These are phyloP conservation scores for Pneumocystis sp. DNA, from an alignment of 1,139 yeast genomes.

Conservation along the genomic window DNA sequence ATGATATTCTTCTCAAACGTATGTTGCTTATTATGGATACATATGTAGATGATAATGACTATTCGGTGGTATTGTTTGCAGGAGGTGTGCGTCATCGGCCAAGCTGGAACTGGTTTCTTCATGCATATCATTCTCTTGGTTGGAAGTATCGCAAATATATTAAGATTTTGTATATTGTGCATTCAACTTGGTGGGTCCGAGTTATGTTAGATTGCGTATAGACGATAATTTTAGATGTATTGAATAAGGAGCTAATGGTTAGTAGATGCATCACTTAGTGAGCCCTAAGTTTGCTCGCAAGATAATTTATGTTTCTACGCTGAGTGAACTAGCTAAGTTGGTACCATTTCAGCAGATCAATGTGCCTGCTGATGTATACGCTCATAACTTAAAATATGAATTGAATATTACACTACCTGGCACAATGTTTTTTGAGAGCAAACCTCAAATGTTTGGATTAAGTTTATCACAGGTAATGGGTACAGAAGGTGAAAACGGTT, in stretches of 20 bases:
- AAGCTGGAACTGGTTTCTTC: slow-evolving; percentile 66
- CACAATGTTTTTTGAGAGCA: background rate
- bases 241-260: slow-evolving; percentile 17
- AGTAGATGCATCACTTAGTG: slow-evolving; percentile 22
- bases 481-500: slow-evolving; percentile 16
- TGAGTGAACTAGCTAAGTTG: slow-evolving; percentile 47
- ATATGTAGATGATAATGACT: slow-evolving; percentile 28
- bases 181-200: slow-evolving; percentile 81
- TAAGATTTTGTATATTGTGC: slow-evolving; percentile 60
- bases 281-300: slow-evolving; percentile 6
- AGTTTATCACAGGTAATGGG: slow-evolving; percentile 24
- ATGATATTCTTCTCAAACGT: slow-evolving; percentile 13
- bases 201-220: slow-evolving; percentile 61
- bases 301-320: slow-evolving; percentile 29
- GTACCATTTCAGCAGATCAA: slow-evolving; percentile 65
- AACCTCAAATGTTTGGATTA: slow-evolving; percentile 11
- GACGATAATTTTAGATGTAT: slow-evolving; percentile 32
- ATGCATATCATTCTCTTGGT: slow-evolving; percentile 57
- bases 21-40: slow-evolving; percentile 12
- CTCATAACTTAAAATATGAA: slow-evolving; percentile 32
- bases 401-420: slow-evolving; percentile 22
- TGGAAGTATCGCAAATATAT: slow-evolving; percentile 40
- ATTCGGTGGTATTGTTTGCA: slow-evolving; percentile 57
- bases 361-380: slow-evolving; percentile 59
- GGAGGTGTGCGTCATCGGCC: slow-evolving; percentile 48